These are phyloP conservation scores for Aspergillus sp. DNA, from an alignment of 2,329 filamentous ascomycete species.

Conservation along the genomic window DNA sequence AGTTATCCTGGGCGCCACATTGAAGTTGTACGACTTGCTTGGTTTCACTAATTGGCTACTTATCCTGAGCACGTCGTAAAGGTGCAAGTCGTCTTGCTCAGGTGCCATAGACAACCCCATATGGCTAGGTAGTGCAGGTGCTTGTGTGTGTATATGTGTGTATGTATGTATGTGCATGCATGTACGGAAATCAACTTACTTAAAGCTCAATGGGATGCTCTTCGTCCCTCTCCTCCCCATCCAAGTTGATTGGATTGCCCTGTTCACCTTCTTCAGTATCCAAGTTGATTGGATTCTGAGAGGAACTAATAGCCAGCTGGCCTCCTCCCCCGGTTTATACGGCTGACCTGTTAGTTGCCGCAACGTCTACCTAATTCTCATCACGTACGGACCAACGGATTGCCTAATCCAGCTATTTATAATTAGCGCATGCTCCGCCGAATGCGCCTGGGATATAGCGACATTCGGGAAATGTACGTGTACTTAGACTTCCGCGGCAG, in stretches of 20 bases:
- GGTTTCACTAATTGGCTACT: conserved; percentile 4
- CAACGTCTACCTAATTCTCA: neutral
- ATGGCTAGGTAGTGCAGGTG: too few relatives aligned
- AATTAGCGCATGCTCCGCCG: conserved; percentile 8
- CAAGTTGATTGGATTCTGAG: neutral
- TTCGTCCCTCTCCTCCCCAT: neutral
- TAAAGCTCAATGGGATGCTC: neutral
- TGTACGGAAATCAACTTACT: conserved; percentile 2
- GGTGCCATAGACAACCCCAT: conserved; percentile 6
- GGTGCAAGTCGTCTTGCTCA: conserved; percentile 9
- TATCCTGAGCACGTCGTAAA: conserved; percentile 7
- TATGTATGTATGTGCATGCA: neutral
- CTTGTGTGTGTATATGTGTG: too few relatives aligned
- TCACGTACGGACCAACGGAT: neutral
- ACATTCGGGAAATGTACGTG: conserved; percentile 2
- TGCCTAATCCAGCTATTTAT: conserved; percentile 3
- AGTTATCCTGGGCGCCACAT: neutral
- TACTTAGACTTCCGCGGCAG: neutral
- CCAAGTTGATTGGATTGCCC: neutral
- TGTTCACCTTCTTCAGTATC: neutral
- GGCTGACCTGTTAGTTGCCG: neutral
- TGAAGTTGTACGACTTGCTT: conserved; percentile 5
- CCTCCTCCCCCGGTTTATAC: neutral
- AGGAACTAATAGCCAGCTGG: neutral
- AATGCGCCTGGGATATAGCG: conserved; percentile 6